These are phyloP conservation scores for Penicillium simplicissimum DNA, from an alignment of 495 filamentous ascomycete genomes.

Conservation along the genomic window DNA sequence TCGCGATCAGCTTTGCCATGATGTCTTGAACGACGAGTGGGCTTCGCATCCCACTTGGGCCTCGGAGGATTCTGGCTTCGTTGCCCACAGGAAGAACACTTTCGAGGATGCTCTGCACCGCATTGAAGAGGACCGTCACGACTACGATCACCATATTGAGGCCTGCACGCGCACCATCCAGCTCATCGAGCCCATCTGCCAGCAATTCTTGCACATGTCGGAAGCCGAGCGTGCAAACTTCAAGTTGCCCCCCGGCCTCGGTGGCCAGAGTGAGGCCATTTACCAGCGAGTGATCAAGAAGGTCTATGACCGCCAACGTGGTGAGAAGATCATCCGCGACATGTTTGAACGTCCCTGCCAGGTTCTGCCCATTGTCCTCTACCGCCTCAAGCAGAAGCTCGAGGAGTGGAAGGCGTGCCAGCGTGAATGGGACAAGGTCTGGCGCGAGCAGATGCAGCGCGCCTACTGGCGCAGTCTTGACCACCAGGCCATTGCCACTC, in stretches of 20 bases:
- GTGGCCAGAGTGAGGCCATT: conserved; percentile 91
- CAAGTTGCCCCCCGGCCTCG: conserved; percentile 77
- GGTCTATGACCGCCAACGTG: conserved; percentile 87
- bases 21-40: conserved; percentile 96
- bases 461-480: conserved; percentile 96
- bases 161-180: conserved; percentile 91
- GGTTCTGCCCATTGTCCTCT: conserved; percentile 83
- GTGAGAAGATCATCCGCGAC: conserved; percentile 75
- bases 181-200: conserved; percentile 88
- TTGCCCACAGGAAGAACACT: conserved; percentile 94
- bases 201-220: conserved; percentile 76
- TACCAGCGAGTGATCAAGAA: conserved; percentile 97
- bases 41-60: conserved; percentile 99
- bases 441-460: conserved; percentile 88
- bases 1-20: conserved; percentile 87
- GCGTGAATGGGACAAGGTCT: conserved; percentile 99
- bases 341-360: conserved; percentile 79
- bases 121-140: conserved; percentile 97
- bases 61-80: conserved; percentile 96
- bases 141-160: conserved; percentile 98
- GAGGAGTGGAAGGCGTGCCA: conserved; percentile 96
- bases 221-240: conserved; percentile 69
- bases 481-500: conserved; percentile 87
- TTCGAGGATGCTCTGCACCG: conserved; percentile 91
- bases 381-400: conserved; percentile 85